Evolutionary conservation across 1,284 basidiomycete species (phyloP).

Genomic region (Sanghuangporus baumii): DNA sequence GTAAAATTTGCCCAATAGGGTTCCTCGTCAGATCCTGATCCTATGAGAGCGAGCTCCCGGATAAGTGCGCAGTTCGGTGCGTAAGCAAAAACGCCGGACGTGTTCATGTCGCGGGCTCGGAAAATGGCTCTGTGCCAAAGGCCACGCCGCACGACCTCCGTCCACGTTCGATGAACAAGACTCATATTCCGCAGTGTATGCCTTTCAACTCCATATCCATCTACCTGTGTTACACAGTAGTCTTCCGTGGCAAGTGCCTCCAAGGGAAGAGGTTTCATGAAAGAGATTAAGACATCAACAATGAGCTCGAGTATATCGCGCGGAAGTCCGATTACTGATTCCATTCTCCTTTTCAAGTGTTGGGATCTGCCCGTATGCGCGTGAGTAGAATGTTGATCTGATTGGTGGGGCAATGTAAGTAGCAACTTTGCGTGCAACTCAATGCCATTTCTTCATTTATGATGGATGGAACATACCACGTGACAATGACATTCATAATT

Average conservation of each 20-base stretch:
- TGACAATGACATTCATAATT: too few species aligned
- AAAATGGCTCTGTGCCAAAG: conserved; percentile 5
- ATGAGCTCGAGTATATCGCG: background rate
- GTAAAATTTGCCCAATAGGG: background rate
- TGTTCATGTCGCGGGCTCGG: background rate
- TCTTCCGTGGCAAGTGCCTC: background rate
- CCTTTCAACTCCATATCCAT: background rate
- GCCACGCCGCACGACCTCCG: background rate
- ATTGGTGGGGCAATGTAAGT: too few species aligned
- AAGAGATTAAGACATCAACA: background rate
- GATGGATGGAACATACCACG: too few species aligned
- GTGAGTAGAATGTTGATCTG: background rate
- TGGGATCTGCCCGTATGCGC: background rate
- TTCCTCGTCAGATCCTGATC: background rate
- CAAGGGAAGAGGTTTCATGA: background rate
- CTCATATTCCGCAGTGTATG: background rate
- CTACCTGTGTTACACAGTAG: background rate
- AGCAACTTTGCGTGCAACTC: too few species aligned
- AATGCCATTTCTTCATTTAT: too few species aligned
- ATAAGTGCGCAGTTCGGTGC: background rate
- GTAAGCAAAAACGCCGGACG: too few species aligned
- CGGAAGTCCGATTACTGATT: background rate
- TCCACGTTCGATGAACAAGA: conserved; percentile 15
- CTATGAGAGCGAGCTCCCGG: conserved; percentile 4
- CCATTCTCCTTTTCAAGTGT: background rate